Base-by-base conservation (phyloP, 192 early-diverging fungal genomes). In the Backusella morwellensis region DNA sequence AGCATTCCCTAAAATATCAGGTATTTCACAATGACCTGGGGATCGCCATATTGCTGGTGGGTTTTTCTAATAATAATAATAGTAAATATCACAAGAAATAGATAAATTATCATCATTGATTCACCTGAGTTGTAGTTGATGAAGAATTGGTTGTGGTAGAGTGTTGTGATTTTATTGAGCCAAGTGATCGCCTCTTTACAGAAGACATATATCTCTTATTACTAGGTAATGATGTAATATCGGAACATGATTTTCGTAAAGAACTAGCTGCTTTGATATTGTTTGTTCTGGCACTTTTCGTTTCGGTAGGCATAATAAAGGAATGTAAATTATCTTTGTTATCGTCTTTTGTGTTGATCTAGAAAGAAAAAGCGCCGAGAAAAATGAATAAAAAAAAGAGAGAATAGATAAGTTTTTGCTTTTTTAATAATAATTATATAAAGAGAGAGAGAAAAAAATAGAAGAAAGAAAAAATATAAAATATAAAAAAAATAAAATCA, bases 211-310 rank as follows among this genome's bases (percentile, higher is more conserved):
- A 29, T 23, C 26, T 69, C 9, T 70, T 75, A 63, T 17, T 68
- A 56, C 47, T 63, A 1, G 56, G 56, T 63, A 63, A 1, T 5
- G 56, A 47, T 32, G 75, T 80, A 23, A 68, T 76, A 40, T 80
- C 75, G 21, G 79, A 80, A 26, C 63, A 67, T 73, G 79, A 80
- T 68, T 80, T 80, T 67, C 71, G 56, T 29, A 29, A n/a, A 29
- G 56, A 26, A 63, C 56, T 29, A 12, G 56, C 21, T 63, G 12
- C 56, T 26, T 29, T 63, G 23, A 63, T 63, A 29, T 23, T 63
- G 29, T 63, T 63, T 63, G 56, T 63, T 63, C 56, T 11, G 23
- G 23, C 23, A 14, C 56, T 63, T 63, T 63, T 63, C 1, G 56
- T 63, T 12, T 63, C 23, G 9, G 56, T 63, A 1, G 23, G 56